Base-by-base conservation (phyloP, 2,329 filamentous ascomycete genomes). In the Microsporum ferrugineum region DNA sequence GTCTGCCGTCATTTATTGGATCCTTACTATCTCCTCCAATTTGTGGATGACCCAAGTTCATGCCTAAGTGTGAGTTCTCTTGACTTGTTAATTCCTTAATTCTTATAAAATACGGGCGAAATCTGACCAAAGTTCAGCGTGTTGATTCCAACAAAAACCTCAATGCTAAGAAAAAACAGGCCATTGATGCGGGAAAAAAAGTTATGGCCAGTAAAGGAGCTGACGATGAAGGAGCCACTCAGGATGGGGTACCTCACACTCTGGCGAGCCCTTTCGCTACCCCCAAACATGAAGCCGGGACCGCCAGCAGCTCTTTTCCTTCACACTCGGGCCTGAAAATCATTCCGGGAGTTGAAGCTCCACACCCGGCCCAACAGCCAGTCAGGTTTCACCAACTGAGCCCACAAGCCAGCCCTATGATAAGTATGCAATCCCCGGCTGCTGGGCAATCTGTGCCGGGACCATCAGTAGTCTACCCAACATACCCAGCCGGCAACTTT, bases 1-100 rank as follows among this genome's bases (percentile, higher is more conserved):
- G 72, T 76, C 36, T 75, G 72, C 69, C 75, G 75, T 60, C 73
- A 75, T 58, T 63, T 76, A 8, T 62, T 75, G 14, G 73, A 74
- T 56, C 64, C 70, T 1, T 63, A 66, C 5, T 76, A 72, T 62
- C 56, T 73, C 34, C 63, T 67, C 49, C 64, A 65, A 3, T 69
- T 76, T 49, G 67, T 76, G 34, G 72, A 76, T 57, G 73, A 76
- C 57, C 74, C 74, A 2, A 55, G 65, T 17, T 66, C 55, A 1
- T 57, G 55, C 29, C 33, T 57, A n/a, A 57, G 64, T 39, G 65
- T 66, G 57, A 62, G 65, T 49, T 5, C n/a, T 27, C 4, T 23
- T 33, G 7, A 12, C 6, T n/a, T 23, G 17, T 23, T 23, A 23
- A 36, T 17, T 17, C 23, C 23, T 14, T 10, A 12, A 33, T 29